Evolutionary conservation across 345 rosid genomes (phyloP).

Genomic region (Capsella bursapastoris): DNA sequence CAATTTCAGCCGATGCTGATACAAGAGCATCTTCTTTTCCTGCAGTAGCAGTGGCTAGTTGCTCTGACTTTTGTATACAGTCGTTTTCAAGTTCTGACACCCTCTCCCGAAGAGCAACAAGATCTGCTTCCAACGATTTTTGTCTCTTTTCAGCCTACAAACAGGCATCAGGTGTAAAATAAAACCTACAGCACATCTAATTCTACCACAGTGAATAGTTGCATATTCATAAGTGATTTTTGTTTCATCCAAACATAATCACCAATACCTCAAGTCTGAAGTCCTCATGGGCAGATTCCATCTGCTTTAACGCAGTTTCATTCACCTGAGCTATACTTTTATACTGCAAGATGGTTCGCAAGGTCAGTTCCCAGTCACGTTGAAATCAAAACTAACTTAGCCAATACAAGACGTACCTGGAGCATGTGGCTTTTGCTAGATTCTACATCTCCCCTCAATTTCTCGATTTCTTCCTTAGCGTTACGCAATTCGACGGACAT

Average conservation of each 20-base stretch:
- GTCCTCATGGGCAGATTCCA: conserved; percentile 84
- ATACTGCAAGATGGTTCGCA: conserved; percentile 60
- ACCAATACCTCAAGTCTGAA: conserved; percentile 73
- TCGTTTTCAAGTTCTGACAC: conserved; percentile 78
- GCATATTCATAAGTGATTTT: conserved; percentile 20
- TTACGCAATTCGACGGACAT: conserved; percentile 54
- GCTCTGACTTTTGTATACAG: conserved; percentile 67
- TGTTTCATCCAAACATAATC: conserved; percentile 25
- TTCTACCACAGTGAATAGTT: conserved; percentile 22
- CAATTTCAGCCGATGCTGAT: conserved; percentile 67
- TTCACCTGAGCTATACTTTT: conserved; percentile 93
- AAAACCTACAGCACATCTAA: conserved; percentile 19
- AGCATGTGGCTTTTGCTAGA: conserved; percentile 91
- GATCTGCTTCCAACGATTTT: conserved; percentile 72
- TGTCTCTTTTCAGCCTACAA: conserved; percentile 72
- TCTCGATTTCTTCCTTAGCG: conserved; percentile 71
- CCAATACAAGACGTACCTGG: conserved; percentile 60
- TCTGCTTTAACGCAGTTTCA: conserved; percentile 90
- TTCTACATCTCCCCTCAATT: conserved; percentile 74
- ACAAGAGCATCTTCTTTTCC: conserved; percentile 76
- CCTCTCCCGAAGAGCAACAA: conserved; percentile 68
- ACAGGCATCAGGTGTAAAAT: conserved; percentile 23
- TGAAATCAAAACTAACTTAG: conserved; percentile 15
- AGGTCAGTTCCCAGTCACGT: conserved; percentile 27
- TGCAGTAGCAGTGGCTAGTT: conserved; percentile 64